Evolutionary conservation across 2,329 filamentous ascomycete species (phyloP), one percentile per base, ranked within the genome.

Genomic region (Trichocomaceae sp.): DNA sequence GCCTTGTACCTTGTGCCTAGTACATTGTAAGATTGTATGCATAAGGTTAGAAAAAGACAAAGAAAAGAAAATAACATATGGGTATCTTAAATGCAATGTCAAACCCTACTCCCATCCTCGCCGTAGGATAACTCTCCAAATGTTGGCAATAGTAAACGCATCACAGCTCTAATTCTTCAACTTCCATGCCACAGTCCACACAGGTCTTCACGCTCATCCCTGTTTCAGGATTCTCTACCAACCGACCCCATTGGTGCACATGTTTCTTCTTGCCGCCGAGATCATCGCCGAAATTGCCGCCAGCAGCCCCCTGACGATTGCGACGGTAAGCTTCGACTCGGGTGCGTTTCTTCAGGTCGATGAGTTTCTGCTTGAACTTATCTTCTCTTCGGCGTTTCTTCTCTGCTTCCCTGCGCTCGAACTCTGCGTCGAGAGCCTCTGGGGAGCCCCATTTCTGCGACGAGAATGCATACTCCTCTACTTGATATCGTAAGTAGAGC

Each of bases 301-400:
- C 77, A 5, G 67, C 61, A 6, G 64, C 64, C 1, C 73, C 74
- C 54, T 80, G 81, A 53, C 83, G 79, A 62, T 85, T 85, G 49
- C 91, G 77, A 54, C 90, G 83, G 63, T 92, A 95, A 0, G 91
- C 89, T 63, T 97, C 93, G 0, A 95, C 91, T 46, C 90, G 79
- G 12, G 93, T 99, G 69, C 91, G 85, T 72, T 92, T 91, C 78
- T 97, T 99, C 59, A 99, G 69, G 52, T 97, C 91, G 5, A 87
- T 79, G 33, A 99, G 76, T 75, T 95, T 95, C 56, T 83, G 85
- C 66, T 88, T 90, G 72, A 97, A 97, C 70, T 96, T 95, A 64
- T 85, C 84, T 69, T 96, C 91, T 66, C 95, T 95, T 51, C 90
- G 79, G 47, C 80, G 81, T 74, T 95, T 96, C 72, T 90, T 90